Evolutionary conservation across 352 stramenopile species (phyloP), one percentile per base, ranked within the genome.

Genomic region (Thalassiosira sp.): DNA sequence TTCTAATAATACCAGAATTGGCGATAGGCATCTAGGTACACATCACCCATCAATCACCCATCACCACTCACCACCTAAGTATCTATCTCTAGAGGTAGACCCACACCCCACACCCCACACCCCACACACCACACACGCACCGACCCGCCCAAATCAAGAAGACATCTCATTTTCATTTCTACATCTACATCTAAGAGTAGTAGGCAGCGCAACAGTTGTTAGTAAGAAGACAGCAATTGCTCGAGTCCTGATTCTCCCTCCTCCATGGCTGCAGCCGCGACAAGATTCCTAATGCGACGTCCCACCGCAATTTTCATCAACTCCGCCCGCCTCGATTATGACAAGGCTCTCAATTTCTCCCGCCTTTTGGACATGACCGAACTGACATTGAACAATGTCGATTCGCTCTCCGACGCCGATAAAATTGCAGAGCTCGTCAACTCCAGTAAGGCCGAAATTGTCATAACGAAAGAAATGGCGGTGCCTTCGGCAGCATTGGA

Each of bases 391-490:
- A 76, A 89, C 54, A 15, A 82, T 28, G 70, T 84, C 2, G 85
- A 93, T 70, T 49, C 72, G 0, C 53, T 93, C 2, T 72, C 58
- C 24, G 76, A 87, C 67, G 18, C 73, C 11, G 60, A 85, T 25
- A 76, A 91, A 79, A 88, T 94, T 25, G 40, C 89, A 5, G 28
- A 71, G 18, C 28, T 86, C 8, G 79, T 91, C 0, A 71, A 87
- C 20, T 70, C 76, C 24, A 73, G 72, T 27, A 28, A 90, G 28
- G 60, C 82, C 18, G 78, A 90, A 66, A 92, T 94, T 65, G 72
- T 94, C 20, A 89, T 94, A 28, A 86, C 82, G 15, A 94, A 92
- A 64, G 89, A 94, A 76, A 91, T 93, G 81, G 18, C 67, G 42
- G 40, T 94, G 0, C 82, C 85, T 3, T n/a, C 28, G 0, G 37